phyloP scores from a whole-genome alignment of 2,329 filamentous ascomycete genomes.

The Domatiomyces globalis region DNA sequence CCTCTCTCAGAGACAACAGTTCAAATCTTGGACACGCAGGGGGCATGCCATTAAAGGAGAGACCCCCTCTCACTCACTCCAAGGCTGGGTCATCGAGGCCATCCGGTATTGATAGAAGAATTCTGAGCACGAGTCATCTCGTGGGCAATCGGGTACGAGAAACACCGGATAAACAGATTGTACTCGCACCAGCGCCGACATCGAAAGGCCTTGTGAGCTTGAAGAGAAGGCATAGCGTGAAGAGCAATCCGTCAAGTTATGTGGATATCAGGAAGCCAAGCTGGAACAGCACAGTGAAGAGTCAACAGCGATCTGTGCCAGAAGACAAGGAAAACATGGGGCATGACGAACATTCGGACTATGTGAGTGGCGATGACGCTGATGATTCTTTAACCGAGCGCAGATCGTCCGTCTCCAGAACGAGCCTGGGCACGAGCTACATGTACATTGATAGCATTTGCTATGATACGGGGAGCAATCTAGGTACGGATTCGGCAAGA shows the following conservation, averaged over 20 bases:
- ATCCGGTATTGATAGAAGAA: slow-evolving; percentile 51
- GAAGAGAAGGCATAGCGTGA: slow-evolving; percentile 65
- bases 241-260: slow-evolving; percentile 38
- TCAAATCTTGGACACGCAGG: slow-evolving; percentile 21
- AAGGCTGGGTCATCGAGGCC: slow-evolving; percentile 31
- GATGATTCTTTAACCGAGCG: slow-evolving; percentile 36
- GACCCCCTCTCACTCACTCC: slow-evolving; percentile 29
- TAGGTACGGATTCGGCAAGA: slow-evolving; percentile 21
- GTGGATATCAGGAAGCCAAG: slow-evolving; percentile 51
- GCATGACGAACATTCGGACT: slow-evolving; percentile 33
- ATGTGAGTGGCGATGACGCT: slow-evolving; percentile 27
- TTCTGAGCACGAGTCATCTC: slow-evolving; percentile 83
- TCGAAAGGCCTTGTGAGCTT: slow-evolving; percentile 40
- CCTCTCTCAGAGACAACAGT: slow-evolving; percentile 25
- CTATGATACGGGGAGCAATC: slow-evolving; percentile 27
- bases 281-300: slow-evolving; percentile 40
- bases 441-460: slow-evolving; percentile 30
- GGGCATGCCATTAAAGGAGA: slow-evolving; percentile 38
- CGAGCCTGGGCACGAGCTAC: slow-evolving; percentile 24
- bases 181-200: slow-evolving; percentile 18
- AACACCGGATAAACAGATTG: slow-evolving; percentile 31
- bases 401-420: slow-evolving; percentile 28
- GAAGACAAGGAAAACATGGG: slow-evolving; percentile 50
- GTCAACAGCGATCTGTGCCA: slow-evolving; percentile 16
- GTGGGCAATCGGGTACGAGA: slow-evolving; percentile 47